Evolutionary conservation across 495 filamentous ascomycete genomes (phyloP), one percentile per base, ranked within the genome.

Genomic region (Tuber calosporum): DNA sequence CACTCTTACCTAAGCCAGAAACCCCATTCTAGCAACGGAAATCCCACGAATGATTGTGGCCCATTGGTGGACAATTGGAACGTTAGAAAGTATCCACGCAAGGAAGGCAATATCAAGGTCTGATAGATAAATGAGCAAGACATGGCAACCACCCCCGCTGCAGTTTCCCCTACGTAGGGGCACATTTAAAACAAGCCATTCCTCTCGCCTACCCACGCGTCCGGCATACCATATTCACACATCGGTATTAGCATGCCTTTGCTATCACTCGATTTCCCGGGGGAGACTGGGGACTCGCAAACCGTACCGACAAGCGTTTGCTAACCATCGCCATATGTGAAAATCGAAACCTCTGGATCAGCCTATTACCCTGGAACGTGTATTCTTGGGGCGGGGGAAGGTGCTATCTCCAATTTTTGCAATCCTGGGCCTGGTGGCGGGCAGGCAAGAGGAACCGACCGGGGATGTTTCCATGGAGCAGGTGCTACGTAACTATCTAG

Each of bases 201-300:
- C 30, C 11, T 58, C n/a, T 30, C 48, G 0, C 53, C 53, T 34
- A 13, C n/a, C 26, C 13, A 30, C n/a, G 26, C 11, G 8, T 30
- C 22, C n/a, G 22, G 1, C n/a, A 30, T 30, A 58, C 48, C 8
- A 2, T 30, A 53, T 30, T 26, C 2, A 62, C 4, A 30, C n/a
- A 34, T 34, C 3, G 13, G 0, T 26, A 6, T 62, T 13, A 17
- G 26, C 53, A 62, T 34, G n/a, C 75, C 73, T 34, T 74, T 70
- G 1, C n/a, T 68, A 70, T 76, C 67, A 45, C 43, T 73, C 15
- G 69, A 43, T 36, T 81, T 66, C 34, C n/a, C 58, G 0, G 45
- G n/a, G n/a, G n/a, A 4, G 20, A 45, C 43, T 8, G 2, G 45
- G 7, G 22, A n/a, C 7, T 11, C 1, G 13, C 45, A 7, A 13